A percentile compares a stretch with the other conserved stretches of the same genome.
Evolutionary conservation across 1,139 yeast genomes (phyloP).

Genomic region (Suhomyces bribrorum): DNA sequence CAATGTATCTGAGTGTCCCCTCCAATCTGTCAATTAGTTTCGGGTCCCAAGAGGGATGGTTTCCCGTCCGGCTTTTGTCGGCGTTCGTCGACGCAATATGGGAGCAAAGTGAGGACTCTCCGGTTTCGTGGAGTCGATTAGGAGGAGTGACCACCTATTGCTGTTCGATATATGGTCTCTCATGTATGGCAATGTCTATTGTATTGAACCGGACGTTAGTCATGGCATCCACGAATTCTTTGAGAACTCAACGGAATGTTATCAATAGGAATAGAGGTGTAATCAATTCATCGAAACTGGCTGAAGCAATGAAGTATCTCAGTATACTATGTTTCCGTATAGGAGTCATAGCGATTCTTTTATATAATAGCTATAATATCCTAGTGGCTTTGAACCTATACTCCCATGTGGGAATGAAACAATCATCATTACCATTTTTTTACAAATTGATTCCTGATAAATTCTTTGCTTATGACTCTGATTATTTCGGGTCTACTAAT

Average conservation of each 20-base stretch:
- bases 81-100: constrained; percentile 26
- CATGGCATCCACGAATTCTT: constrained; percentile 60
- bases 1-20: too few relatives aligned
- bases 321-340: constrained; percentile 36
- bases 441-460: constrained; percentile 18
- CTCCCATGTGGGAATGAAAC: constrained; percentile 20
- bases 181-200: constrained; percentile 64
- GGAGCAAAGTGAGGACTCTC: constrained; percentile 22
- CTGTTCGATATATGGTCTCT: constrained; percentile 38
- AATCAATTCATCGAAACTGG: constrained; percentile 17
- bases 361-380: constrained; percentile 35
- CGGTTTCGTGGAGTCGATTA: constrained; percentile 19
- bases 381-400: constrained; percentile 38
- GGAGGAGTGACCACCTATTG: constrained; percentile 31
- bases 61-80: constrained; percentile 15
- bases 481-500: constrained; percentile 22
- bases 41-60: constrained; percentile 3
- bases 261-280: constrained; percentile 12
- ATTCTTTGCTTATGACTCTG: constrained; percentile 38
- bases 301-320: constrained; percentile 21
- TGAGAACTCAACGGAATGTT: constrained; percentile 22
- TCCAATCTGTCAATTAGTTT: too few relatives aligned
- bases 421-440: constrained; percentile 5
- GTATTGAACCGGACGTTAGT: constrained; percentile 64
- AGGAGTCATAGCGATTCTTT: constrained; percentile 33